Base-by-base conservation (phyloP, 2,329 filamentous ascomycete genomes). In the Bipolaris sorokiniana region DNA sequence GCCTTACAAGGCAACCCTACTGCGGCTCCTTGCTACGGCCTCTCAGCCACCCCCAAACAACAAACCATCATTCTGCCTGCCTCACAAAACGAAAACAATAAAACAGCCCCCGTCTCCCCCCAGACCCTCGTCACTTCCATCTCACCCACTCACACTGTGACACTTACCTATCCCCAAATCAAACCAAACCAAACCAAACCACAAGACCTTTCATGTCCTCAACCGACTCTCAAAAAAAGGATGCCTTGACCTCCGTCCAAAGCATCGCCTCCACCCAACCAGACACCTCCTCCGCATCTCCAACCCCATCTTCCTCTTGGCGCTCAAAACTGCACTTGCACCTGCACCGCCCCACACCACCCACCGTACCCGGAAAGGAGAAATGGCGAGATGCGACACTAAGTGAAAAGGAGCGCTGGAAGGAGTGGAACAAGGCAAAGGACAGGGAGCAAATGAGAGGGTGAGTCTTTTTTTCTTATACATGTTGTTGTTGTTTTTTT, bases 391-490 rank as follows among this genome's bases (percentile, higher is more conserved):
- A 70, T 50, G 64, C 63, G 3, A 65, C 51, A 4, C 51, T 69
- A 16, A 62, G 55, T 36, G 66, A 71, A 2, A 59, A 70, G 28
- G 64, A 71, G 45, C 52, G 67, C 5, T 72, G 67, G 68, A 69
- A 69, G 47, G 58, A 66, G 2, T 71, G 68, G 69, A 58, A 70
- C 7, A 71, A 69, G 50, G 62, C 58, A 2, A 68, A 64, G 52
- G 65, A 69, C 40, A 63, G 33, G 51, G 66, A 67, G 52, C 61
- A 62, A 52, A 33, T 51, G 53, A 23, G 45, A 36, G 61, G 54
- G 66, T 46, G 4, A 11, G 9, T 31, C 5, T 44, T 44, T 5
- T 22, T 22, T 5, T 22, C 22, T 22, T 22, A 3, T 22, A 22
- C 5, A 22, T 28, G 2, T 28, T n/a, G n/a, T n/a, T n/a, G n/a